Percentiles rank a stretch among this genome's conserved stretches.
phyloP scores from a whole-genome alignment of 768 basidiomycete species.

The Phlegmacium glaucopus region DNA sequence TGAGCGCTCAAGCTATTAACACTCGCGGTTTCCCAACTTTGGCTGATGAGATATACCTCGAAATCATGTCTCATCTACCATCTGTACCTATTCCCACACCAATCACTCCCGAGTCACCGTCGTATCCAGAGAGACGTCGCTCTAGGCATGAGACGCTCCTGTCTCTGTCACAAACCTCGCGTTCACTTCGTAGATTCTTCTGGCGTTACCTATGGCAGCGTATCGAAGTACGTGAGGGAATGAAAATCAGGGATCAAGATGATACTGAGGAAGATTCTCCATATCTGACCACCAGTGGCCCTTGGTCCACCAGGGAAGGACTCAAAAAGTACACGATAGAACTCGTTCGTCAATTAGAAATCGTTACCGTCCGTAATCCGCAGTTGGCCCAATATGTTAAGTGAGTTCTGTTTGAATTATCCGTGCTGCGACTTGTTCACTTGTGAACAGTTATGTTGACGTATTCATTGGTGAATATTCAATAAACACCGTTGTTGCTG shows the following conservation, averaged over 20 bases:
- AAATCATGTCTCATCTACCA: not conserved
- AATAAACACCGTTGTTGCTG: not conserved
- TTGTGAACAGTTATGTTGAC: no score
- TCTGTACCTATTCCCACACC: not conserved
- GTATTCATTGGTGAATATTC: no score
- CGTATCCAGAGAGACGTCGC: no score
- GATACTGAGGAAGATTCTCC: not conserved
- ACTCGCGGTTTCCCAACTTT: no score
- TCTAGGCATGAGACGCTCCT: not conserved
- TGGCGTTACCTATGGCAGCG: conserved; percentile 7
- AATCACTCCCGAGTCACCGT: no score
- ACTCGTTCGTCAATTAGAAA: conserved; percentile 12
- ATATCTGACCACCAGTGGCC: not conserved
- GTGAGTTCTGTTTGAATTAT: conserved; percentile 3
- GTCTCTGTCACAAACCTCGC: conserved; percentile 8
- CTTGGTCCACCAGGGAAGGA: not conserved
- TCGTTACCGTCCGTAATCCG: conserved; percentile 12
- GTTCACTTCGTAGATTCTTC: conserved; percentile 7
- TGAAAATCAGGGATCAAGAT: not conserved
- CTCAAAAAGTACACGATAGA: conserved; percentile 1
- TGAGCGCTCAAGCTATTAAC: no score
- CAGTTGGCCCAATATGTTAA: conserved; percentile 8
- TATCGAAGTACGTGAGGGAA: conserved; percentile 8
- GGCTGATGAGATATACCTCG: no score
- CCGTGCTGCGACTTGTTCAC: no score